Conservation (phyloP, 805 yeast genomes). For the Pichia paraexigua region DNA sequence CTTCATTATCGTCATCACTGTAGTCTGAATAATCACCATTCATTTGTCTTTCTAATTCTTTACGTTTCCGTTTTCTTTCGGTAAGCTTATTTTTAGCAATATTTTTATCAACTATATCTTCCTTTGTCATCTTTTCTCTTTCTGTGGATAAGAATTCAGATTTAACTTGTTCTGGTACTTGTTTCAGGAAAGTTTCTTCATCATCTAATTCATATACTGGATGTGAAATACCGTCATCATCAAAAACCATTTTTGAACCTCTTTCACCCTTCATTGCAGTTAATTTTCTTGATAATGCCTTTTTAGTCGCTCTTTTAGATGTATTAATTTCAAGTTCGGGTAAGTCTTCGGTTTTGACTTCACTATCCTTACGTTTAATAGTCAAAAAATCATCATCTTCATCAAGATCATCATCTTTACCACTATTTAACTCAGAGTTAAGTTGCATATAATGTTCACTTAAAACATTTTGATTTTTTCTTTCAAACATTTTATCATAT, state of each 20-base stretch:
- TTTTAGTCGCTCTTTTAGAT: slow-evolving; percentile 79
- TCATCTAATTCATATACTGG: slow-evolving; percentile 85
- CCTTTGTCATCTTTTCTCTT: slow-evolving; percentile 55
- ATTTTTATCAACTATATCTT: slow-evolving; percentile 72
- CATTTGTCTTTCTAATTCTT: slow-evolving; percentile 61
- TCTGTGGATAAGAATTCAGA: slow-evolving; percentile 60
- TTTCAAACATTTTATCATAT: slow-evolving; percentile 91
- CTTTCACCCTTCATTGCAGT: slow-evolving; percentile 44
- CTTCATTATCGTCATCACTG: slow-evolving; percentile 22
- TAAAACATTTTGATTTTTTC: slow-evolving; percentile 86
- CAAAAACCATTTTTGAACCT: slow-evolving; percentile 76
- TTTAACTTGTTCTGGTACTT: slow-evolving; percentile 55
- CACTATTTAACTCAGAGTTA: slow-evolving; percentile 36
- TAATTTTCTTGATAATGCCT: slow-evolving; percentile 79
- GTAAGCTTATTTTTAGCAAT: slow-evolving; percentile 68
- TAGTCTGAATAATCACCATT: slow-evolving; percentile 29
- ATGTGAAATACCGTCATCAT: slow-evolving; percentile 91
- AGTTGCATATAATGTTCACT: slow-evolving; percentile 81
- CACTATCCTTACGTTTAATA: slow-evolving; percentile 74
- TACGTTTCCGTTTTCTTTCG: slow-evolving; percentile 84
- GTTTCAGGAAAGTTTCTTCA: slow-evolving; percentile 74
- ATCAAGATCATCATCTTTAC: slow-evolving; percentile 32
- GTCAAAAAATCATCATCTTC: slow-evolving; percentile 72
- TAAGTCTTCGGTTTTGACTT: slow-evolving; percentile 51
- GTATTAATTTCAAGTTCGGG: slow-evolving; percentile 49